Evolutionary conservation across 768 basidiomycete species (phyloP), one percentile per base, ranked within the genome.

Genomic region (Mycena belliarum): DNA sequence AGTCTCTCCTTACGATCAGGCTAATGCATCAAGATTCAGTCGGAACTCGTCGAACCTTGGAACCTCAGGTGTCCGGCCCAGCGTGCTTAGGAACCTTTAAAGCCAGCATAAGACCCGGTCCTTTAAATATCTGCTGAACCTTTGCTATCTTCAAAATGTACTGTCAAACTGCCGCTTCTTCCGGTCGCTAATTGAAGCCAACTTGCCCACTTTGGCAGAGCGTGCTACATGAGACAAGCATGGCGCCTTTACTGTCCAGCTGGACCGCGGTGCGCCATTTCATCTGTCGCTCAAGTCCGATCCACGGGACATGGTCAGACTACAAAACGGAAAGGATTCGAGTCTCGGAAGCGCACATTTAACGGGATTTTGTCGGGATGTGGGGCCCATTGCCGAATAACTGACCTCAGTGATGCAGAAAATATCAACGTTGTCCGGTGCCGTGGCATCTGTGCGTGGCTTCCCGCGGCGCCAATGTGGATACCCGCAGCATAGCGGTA

Each of bases 291-390:
- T 9, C n/a, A 26, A 24, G 21, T 35, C 33, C 16, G 43, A 38
- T 37, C 26, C 44, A 25, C 10, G 23, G 29, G 29, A 35, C 33
- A 10, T 23, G 18, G 32, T 10, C 16, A 38, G 10, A 48, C 33
- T n/a, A 20, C 29, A 24, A 18, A 24, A 9, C 14, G 12, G 14
- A 35, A 35, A 14, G 33, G 33, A 35, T 4, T 8, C 33, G 14
- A 7, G 6, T 32, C 5, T 37, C n/a, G 35, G 35, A 35, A 35
- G 35, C 23, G 33, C 42, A 26, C 20, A 26, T 49, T 49, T n/a
- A 33, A 23, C 56, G 56, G 56, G 14, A 32, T 23, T 57, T 57
- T 18, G 29, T 57, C 56, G 56, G 41, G 56, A 28, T 41, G 28
- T 21, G 44, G 26, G 47, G 37, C 49, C 56, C 37, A 25, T 16